Percentiles rank a stretch among this genome's conserved stretches.
phyloP scores from a whole-genome alignment of 331 rosid genomes.

The Acacia concinna region DNA sequence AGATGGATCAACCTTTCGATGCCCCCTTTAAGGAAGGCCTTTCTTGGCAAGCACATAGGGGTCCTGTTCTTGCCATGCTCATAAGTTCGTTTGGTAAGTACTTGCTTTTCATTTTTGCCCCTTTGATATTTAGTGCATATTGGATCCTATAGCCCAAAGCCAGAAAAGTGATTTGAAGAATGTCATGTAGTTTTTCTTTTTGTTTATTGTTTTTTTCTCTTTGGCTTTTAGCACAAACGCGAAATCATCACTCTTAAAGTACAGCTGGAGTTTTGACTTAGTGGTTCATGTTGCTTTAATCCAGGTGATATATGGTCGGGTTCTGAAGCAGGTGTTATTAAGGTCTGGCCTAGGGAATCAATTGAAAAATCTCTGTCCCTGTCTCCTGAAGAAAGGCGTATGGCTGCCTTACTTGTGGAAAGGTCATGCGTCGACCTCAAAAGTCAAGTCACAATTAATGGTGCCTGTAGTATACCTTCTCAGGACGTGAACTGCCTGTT shows the following conservation, averaged over 20 bases:
- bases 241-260: background rate
- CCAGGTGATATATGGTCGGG: slow-evolving; percentile 97
- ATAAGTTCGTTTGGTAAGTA: slow-evolving; percentile 60
- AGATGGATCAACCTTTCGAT: slow-evolving; percentile 64
- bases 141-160: background rate
- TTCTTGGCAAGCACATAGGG: slow-evolving; percentile 94
- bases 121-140: background rate
- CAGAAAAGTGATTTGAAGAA: background rate
- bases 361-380: slow-evolving; percentile 85
- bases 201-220: background rate
- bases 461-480: slow-evolving; percentile 87
- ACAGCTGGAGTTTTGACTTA: background rate
- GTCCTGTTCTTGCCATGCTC: slow-evolving; percentile 78
- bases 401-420: slow-evolving; percentile 97
- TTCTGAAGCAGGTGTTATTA: slow-evolving; percentile 85
- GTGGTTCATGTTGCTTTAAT: slow-evolving; percentile 26
- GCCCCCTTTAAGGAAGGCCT: slow-evolving; percentile 94
- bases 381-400: slow-evolving; percentile 83
- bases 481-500: slow-evolving; percentile 85
- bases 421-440: slow-evolving; percentile 82
- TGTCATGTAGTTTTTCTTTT: background rate
- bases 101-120: background rate
- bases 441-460: slow-evolving; percentile 85
- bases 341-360: slow-evolving; percentile 98
- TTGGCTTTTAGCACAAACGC: background rate